Percentiles rank a stretch among this genome's conserved stretches.
Evolutionary conservation across 106 monocot species (phyloP).

Genomic region (Agapanthus africanus): DNA sequence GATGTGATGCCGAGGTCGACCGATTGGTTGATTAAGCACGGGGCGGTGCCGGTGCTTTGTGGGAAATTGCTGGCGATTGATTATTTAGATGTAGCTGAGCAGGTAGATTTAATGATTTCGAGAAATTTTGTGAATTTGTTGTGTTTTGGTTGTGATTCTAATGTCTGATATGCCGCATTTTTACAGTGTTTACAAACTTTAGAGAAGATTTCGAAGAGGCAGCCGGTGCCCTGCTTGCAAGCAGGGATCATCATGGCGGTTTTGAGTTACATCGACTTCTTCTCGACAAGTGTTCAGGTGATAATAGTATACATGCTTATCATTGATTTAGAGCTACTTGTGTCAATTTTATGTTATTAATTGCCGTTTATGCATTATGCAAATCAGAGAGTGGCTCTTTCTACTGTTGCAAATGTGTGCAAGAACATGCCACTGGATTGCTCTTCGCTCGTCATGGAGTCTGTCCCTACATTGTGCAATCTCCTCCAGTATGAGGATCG

Average conservation of each 20-base stretch:
- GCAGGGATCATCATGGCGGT: slow-evolving; percentile 59
- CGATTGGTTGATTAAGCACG: slow-evolving; percentile 42
- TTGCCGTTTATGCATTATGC: background rate
- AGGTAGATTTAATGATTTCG: slow-evolving; percentile 33
- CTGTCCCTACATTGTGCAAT: slow-evolving; percentile 59
- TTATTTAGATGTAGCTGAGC: slow-evolving; percentile 83
- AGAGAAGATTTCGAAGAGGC: slow-evolving; percentile 61
- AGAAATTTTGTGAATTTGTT: background rate
- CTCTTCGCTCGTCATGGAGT: slow-evolving; percentile 49
- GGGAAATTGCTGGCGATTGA: slow-evolving; percentile 50
- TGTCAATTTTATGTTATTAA: too few species aligned
- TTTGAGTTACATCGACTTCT: slow-evolving; percentile 69
- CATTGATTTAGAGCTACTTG: too few species aligned
- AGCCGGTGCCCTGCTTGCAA: slow-evolving; percentile 55
- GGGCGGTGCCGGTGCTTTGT: slow-evolving; percentile 59
- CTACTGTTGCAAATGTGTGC: slow-evolving; percentile 70
- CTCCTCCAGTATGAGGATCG: slow-evolving; percentile 61
- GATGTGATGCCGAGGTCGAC: slow-evolving; percentile 47
- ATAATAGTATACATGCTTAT: too few species aligned
- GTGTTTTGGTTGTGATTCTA: background rate
- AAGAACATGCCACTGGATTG: slow-evolving; percentile 54
- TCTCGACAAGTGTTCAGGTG: slow-evolving; percentile 74
- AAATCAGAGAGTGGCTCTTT: slow-evolving; percentile 66
- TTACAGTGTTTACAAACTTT: slow-evolving; percentile 73
- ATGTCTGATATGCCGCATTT: too few species aligned